A percentile compares a stretch with the other conserved stretches of the same genome.
These are phyloP conservation scores for Stropharia rugosoannulata DNA, from an alignment of 768 basidiomycete genomes.

Conservation along the genomic window DNA sequence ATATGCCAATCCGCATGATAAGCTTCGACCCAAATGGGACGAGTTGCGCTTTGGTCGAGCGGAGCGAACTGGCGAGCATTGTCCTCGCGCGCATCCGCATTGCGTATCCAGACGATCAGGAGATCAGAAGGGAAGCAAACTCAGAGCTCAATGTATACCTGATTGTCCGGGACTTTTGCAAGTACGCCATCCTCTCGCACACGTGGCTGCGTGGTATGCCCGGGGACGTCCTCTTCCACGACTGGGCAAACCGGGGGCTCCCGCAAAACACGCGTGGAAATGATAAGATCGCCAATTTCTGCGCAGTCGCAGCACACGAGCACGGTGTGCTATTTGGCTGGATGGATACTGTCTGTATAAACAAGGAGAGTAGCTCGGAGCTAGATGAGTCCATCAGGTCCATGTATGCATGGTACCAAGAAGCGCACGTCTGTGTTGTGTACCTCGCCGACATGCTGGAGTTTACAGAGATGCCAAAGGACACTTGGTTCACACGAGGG, in stretches of 20 bases:
- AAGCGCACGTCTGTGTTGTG: neutral
- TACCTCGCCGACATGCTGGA: neutral
- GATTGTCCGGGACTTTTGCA: neutral
- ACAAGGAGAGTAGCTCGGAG: constrained; percentile 9
- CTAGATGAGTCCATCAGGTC: constrained; percentile 8
- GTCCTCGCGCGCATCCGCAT: neutral
- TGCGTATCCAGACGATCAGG: too few relatives aligned
- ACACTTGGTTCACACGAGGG: too few relatives aligned
- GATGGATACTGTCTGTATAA: too few relatives aligned
- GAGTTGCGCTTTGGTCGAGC: neutral
- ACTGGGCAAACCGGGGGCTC: neutral
- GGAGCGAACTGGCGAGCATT: neutral
- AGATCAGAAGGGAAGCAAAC: neutral
- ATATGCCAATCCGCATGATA: neutral
- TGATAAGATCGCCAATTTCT: too few relatives aligned
- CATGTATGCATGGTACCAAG: constrained; percentile 2
- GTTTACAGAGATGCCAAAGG: neutral
- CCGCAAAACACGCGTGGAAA: too few relatives aligned
- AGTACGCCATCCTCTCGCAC: constrained; percentile 1
- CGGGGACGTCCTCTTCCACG: neutral
- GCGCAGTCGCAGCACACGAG: too few relatives aligned
- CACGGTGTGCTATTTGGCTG: too few relatives aligned
- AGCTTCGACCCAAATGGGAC: neutral
- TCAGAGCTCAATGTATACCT: neutral
- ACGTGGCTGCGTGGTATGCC: neutral